phyloP scores from a whole-genome alignment of 331 rosid genomes.

The Arachis monticola region DNA sequence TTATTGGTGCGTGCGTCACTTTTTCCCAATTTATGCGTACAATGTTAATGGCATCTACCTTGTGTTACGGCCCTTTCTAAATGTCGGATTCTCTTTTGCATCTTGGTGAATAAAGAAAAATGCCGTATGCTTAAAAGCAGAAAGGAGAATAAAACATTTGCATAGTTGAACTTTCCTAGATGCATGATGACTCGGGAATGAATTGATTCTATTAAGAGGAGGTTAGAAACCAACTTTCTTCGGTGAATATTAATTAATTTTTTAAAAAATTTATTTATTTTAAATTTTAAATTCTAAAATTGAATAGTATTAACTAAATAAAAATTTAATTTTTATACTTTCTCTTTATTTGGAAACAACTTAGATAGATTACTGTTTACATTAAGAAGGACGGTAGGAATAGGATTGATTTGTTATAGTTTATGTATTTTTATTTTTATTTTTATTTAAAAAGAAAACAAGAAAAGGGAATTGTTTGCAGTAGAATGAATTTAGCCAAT shows the following conservation, averaged over 20 bases:
- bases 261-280: no score
- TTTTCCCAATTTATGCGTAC: not conserved
- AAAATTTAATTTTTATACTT: no score
- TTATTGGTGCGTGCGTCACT: slow-evolving; percentile 7
- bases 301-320: no score
- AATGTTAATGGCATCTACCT: not conserved
- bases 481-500: not conserved
- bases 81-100: not conserved
- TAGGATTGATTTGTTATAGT: not conserved
- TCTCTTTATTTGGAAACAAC: no score
- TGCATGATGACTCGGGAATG: not conserved
- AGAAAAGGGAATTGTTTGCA: no score
- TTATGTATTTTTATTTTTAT: no score
- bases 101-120: not conserved
- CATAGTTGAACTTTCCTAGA: not conserved
- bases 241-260: no score
- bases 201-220: not conserved
- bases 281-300: no score
- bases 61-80: not conserved
- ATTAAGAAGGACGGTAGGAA: not conserved
- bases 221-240: no score
- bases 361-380: no score
- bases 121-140: not conserved
- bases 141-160: not conserved
- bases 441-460: no score